Percentiles rank a stretch among this genome's conserved stretches.
phyloP scores from a whole-genome alignment of 2,329 filamentous ascomycete species.

The Penicillium hesseltinei region DNA sequence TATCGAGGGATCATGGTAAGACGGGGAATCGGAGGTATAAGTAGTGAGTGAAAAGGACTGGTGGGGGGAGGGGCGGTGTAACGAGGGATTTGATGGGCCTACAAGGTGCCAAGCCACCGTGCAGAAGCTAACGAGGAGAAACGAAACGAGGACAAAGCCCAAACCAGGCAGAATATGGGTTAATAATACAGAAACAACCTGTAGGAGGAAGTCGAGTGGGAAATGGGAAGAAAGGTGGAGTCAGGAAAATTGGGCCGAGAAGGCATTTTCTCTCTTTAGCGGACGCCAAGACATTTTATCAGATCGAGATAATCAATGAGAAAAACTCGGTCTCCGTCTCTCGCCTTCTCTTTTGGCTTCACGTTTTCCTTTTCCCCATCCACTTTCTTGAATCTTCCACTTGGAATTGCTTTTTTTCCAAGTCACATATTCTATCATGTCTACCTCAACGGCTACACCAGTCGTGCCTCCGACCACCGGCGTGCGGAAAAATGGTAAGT shows the following conservation, averaged over 20 bases:
- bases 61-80: conserved; percentile 11
- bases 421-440: conserved; percentile 43
- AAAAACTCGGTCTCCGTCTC: conserved; percentile 10
- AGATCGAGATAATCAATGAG: conserved; percentile 40
- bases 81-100: conserved; percentile 22
- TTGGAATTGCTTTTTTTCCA: neutral
- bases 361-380: neutral
- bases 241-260: conserved; percentile 10
- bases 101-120: conserved; percentile 14
- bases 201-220: conserved; percentile 2
- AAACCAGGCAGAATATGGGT: neutral
- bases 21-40: conserved; percentile 3
- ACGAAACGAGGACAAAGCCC: neutral
- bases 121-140: conserved; percentile 6
- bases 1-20: conserved; percentile 24
- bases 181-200: neutral
- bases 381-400: neutral
- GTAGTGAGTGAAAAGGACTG: neutral
- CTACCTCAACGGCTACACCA: conserved; percentile 33
- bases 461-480: conserved; percentile 47
- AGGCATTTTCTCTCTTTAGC: conserved; percentile 15
- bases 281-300: conserved; percentile 42
- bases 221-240: conserved; percentile 9
- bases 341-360: conserved; percentile 5
- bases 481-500: conserved; percentile 79